These are phyloP conservation scores for Aureobasidium sp. DNA, from an alignment of 2,329 filamentous ascomycete genomes.

Conservation along the genomic window DNA sequence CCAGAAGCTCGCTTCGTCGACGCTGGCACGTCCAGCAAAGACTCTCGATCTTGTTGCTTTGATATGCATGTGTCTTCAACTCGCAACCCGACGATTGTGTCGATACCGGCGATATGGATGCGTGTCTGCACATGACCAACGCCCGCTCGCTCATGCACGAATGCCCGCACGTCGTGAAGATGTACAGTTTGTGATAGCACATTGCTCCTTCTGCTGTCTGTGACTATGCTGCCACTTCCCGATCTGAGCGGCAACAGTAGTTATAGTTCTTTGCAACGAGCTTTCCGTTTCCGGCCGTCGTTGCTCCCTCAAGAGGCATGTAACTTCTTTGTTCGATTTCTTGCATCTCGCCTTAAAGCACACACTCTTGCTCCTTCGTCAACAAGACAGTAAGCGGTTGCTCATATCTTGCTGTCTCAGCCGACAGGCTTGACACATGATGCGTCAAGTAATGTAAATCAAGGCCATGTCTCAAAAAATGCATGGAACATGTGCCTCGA, in stretches of 20 bases:
- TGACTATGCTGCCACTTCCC: neutral
- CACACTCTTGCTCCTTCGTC: neutral
- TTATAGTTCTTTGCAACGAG: neutral
- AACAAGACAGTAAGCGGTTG: neutral
- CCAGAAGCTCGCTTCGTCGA: conserved; percentile 24
- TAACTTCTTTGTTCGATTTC: conserved; percentile 2
- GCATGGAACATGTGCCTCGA: neutral
- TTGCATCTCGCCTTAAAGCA: neutral
- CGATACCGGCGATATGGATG: conserved; percentile 21
- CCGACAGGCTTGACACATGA: neutral
- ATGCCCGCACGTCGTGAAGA: conserved; percentile 39
- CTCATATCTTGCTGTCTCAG: neutral
- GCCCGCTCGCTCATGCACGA: conserved; percentile 29
- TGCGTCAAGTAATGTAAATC: neutral
- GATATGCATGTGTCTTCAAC: conserved; percentile 31
- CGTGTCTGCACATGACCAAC: conserved; percentile 30
- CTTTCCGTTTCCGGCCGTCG: conserved; percentile 1
- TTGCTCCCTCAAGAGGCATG: neutral
- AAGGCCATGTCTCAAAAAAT: neutral
- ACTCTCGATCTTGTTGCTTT: conserved; percentile 28
- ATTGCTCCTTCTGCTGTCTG: conserved; percentile 23
- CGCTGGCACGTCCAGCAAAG: conserved; percentile 30
- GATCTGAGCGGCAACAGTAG: neutral
- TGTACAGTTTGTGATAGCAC: conserved; percentile 39
- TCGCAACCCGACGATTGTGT: conserved; percentile 24